These are phyloP conservation scores for Glaciozyma antarctica DNA, from an alignment of 768 basidiomycete genomes.

Conservation along the genomic window DNA sequence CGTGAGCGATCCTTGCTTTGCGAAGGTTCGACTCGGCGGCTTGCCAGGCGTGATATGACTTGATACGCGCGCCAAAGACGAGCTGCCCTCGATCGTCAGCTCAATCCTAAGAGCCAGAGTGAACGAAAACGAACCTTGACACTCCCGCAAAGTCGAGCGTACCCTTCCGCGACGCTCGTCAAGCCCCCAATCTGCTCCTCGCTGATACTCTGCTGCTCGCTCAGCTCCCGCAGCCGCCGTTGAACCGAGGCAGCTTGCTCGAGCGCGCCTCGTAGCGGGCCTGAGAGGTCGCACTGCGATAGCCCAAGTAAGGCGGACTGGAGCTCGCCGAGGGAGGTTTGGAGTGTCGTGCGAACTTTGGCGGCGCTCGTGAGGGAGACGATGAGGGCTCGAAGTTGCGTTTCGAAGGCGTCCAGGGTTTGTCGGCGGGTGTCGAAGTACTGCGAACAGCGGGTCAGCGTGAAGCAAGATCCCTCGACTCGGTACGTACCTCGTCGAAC, in stretches of 20 bases:
- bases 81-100: constrained; percentile 45
- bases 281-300: constrained; percentile 35
- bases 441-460: constrained; percentile 40
- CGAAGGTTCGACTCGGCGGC: constrained; percentile 62
- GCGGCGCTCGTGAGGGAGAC: constrained; percentile 79
- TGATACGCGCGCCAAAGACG: constrained; percentile 78
- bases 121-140: constrained; percentile 14
- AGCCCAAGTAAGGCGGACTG: constrained; percentile 61
- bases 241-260: constrained; percentile 64
- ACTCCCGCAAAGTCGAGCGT: constrained; percentile 55
- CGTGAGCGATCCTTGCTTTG: constrained; percentile 65
- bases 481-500: constrained; percentile 61
- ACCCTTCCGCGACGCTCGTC: constrained; percentile 78
- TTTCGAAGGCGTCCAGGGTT: constrained; percentile 81
- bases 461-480: background rate
- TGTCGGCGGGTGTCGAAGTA: constrained; percentile 86
- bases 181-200: constrained; percentile 61
- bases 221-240: constrained; percentile 60
- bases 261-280: constrained; percentile 61
- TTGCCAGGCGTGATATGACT: constrained; percentile 73
- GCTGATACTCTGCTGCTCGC: constrained; percentile 64
- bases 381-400: constrained; percentile 73
- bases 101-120: too few species aligned
- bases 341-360: constrained; percentile 55
- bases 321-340: constrained; percentile 49